phyloP scores from a whole-genome alignment of 148 eudicot species.

The Diospyros kaki region DNA sequence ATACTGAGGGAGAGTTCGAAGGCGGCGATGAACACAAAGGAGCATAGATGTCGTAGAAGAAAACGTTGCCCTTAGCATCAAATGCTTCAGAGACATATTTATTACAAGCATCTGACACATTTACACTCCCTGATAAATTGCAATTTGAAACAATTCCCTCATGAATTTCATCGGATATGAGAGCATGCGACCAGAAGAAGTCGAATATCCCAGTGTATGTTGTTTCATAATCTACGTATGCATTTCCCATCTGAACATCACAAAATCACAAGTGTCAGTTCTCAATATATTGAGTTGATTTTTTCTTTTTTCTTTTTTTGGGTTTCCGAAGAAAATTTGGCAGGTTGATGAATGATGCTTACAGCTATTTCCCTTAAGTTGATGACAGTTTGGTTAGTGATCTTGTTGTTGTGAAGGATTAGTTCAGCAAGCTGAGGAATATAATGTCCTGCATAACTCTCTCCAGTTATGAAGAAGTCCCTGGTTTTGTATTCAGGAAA shows the following conservation, averaged over 20 bases:
- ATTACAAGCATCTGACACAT: not conserved
- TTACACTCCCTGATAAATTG: too few species aligned
- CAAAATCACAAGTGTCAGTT: not conserved
- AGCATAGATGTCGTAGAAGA: too few species aligned
- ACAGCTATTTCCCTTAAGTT: conserved; percentile 16
- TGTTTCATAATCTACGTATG: not conserved
- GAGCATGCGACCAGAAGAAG: conserved; percentile 12
- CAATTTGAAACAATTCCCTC: not conserved
- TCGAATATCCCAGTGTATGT: not conserved
- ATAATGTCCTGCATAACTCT: conserved; percentile 20
- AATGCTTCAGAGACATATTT: not conserved
- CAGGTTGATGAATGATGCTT: conserved; percentile 11
- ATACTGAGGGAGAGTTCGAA: too few species aligned
- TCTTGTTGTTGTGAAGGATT: not conserved
- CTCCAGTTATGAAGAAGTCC: conserved; percentile 20
- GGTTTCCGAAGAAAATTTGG: not conserved
- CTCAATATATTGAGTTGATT: too few species aligned
- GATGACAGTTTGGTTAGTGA: not conserved
- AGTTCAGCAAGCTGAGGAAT: not conserved
- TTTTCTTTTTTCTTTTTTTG: too few species aligned
- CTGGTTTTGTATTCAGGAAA: conserved; percentile 18
- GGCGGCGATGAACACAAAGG: too few species aligned
- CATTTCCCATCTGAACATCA: conserved; percentile 12
- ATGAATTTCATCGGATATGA: conserved; percentile 13
- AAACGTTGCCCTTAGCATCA: not conserved